Evolutionary conservation across 768 basidiomycete genomes (phyloP).

Genomic region (Roridomyces roridus): DNA sequence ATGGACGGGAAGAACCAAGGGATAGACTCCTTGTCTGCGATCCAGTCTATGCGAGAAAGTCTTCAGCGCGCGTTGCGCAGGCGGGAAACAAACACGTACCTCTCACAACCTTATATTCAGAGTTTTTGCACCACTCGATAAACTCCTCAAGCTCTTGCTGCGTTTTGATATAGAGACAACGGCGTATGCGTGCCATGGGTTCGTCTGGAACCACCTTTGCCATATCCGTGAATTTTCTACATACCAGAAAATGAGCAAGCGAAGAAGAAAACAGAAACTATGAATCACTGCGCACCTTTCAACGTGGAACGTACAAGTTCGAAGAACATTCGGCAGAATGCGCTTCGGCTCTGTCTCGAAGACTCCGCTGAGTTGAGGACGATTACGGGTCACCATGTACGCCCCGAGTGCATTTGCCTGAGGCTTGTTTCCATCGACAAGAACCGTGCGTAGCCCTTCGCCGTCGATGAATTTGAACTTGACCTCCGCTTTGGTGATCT

Average conservation of each 20-base stretch:
- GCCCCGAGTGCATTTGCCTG: constrained; percentile 25
- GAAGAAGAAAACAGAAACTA: not conserved
- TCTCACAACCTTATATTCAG: constrained; percentile 13
- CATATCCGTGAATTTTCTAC: constrained; percentile 11
- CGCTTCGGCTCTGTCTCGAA: constrained; percentile 19
- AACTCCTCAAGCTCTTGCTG: constrained; percentile 16
- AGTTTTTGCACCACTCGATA: constrained; percentile 17
- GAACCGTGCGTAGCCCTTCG: constrained; percentile 19
- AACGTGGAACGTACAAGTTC: constrained; percentile 25
- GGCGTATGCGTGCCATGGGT: constrained; percentile 6
- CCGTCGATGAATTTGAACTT: constrained; percentile 29
- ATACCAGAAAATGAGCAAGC: not conserved
- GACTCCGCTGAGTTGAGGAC: constrained; percentile 18
- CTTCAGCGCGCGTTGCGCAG: not conserved
- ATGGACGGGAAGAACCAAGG: constrained; percentile 27
- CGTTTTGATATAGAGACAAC: constrained; percentile 6
- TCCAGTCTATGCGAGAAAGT: constrained; percentile 18
- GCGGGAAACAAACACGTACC: constrained; percentile 9
- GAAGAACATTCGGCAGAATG: constrained; percentile 19
- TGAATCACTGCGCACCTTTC: constrained; percentile 24
- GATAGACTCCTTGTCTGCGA: constrained; percentile 17
- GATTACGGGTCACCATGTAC: constrained; percentile 17
- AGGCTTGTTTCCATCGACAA: constrained; percentile 28
- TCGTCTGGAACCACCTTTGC: constrained; percentile 12
- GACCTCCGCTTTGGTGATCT: constrained; percentile 21